A percentile compares a stretch with the other conserved stretches of the same genome.
phyloP scores from a whole-genome alignment of 148 eudicot genomes.

The Vaccinium vitisidaea region DNA sequence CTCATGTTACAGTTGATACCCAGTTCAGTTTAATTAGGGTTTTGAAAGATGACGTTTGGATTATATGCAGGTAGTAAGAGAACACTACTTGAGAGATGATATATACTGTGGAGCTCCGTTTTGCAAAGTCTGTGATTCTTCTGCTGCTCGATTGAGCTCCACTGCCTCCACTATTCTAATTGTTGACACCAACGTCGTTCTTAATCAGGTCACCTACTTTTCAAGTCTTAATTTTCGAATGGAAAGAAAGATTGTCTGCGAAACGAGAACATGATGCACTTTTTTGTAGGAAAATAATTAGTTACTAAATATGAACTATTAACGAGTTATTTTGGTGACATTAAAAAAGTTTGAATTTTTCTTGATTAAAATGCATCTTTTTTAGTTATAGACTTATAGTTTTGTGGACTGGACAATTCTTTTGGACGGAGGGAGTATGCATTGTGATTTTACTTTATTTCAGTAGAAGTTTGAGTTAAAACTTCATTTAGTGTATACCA shows the following conservation, averaged over 20 bases:
- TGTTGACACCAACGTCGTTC: constrained; percentile 89
- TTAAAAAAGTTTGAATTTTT: no score
- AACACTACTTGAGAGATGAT: constrained; percentile 91
- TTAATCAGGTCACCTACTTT: constrained; percentile 58
- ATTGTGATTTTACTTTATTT: neutral
- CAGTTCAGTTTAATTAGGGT: neutral
- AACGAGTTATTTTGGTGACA: no score
- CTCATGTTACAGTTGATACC: neutral
- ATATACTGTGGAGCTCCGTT: constrained; percentile 77
- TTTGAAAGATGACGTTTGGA: neutral
- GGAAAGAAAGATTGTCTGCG: no score
- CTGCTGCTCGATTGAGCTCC: constrained; percentile 57
- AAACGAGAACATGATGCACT: no score
- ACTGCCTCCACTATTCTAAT: constrained; percentile 52
- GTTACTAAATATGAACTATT: no score
- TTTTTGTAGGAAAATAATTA: no score
- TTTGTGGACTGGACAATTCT: no score
- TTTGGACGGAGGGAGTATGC: neutral
- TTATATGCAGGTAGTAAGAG: constrained; percentile 77
- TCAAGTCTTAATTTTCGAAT: neutral
- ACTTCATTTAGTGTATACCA: neutral
- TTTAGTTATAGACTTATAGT: no score
- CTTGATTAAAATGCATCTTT: no score
- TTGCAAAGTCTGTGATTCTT: constrained; percentile 65
- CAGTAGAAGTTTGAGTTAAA: neutral